These are phyloP conservation scores for Atkinsonella texensis DNA, from an alignment of 2,329 filamentous ascomycete species.

Conservation along the genomic window DNA sequence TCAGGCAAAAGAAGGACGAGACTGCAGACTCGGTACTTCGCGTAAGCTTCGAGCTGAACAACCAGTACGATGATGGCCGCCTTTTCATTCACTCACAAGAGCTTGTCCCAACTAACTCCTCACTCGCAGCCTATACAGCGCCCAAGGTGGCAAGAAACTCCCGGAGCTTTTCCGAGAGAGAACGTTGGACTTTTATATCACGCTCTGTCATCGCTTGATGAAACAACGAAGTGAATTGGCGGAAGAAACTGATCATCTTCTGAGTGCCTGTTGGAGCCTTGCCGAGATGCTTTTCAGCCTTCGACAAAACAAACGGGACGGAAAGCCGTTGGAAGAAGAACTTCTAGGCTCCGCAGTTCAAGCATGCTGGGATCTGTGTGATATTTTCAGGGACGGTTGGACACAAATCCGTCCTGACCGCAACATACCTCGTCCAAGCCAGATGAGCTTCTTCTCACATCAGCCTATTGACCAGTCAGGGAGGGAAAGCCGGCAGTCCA, in stretches of 20 bases:
- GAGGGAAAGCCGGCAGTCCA: constrained; percentile 36
- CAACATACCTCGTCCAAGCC: constrained; percentile 71
- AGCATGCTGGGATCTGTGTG: constrained; percentile 88
- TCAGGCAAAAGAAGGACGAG: constrained; percentile 66
- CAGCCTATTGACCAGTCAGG: constrained; percentile 38
- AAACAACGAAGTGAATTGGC: constrained; percentile 72
- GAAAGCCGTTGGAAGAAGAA: constrained; percentile 65
- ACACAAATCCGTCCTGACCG: constrained; percentile 77
- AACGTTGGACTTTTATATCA: constrained; percentile 89
- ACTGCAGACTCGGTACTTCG: constrained; percentile 73
- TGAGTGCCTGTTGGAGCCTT: constrained; percentile 78
- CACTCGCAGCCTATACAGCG: constrained; percentile 62
- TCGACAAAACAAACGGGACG: constrained; percentile 67
- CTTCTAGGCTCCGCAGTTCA: constrained; percentile 79
- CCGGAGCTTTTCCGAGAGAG: constrained; percentile 81
- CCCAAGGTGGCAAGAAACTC: constrained; percentile 65
- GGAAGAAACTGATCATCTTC: constrained; percentile 71
- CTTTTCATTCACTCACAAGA: not conserved
- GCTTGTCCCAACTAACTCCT: not conserved
- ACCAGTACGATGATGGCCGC: constrained; percentile 46
- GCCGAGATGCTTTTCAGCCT: constrained; percentile 90
- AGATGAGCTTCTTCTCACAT: constrained; percentile 55
- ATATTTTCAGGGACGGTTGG: constrained; percentile 88
- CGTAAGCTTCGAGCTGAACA: constrained; percentile 91
- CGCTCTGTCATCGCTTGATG: constrained; percentile 89